Evolutionary conservation across 495 filamentous ascomycete species (phyloP).

Genomic region (Penicillium turbatum): DNA sequence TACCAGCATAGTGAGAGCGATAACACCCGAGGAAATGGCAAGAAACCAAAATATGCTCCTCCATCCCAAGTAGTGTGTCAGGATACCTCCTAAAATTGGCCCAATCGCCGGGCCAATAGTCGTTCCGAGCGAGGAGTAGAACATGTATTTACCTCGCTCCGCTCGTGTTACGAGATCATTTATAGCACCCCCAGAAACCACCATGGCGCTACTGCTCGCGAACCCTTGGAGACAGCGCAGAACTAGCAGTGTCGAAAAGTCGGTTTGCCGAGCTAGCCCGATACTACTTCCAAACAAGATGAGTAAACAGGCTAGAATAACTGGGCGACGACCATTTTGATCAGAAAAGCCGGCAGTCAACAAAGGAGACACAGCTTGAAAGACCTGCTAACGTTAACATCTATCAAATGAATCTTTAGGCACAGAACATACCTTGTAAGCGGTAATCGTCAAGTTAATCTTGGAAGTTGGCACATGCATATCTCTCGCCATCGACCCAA

Average conservation of each 20-base stretch:
- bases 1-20: conserved; percentile 5
- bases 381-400: conserved; percentile 29
- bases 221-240: conserved; percentile 5
- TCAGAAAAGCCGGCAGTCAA: conserved; percentile 41
- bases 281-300: not conserved
- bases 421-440: conserved; percentile 23
- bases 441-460: conserved; percentile 38
- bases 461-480: conserved; percentile 22
- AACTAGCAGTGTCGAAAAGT: not conserved
- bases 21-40: conserved; percentile 54
- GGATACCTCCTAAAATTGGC: conserved; percentile 56
- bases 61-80: conserved; percentile 61
- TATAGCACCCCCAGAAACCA: conserved; percentile 28
- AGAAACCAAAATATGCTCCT: conserved; percentile 66
- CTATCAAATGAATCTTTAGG: too few species aligned
- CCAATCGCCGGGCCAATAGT: conserved; percentile 44
- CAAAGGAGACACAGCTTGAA: conserved; percentile 38
- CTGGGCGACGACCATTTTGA: conserved; percentile 33
- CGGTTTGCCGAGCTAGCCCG: not conserved
- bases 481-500: conserved; percentile 22
- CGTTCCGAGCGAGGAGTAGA: conserved; percentile 11
- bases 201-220: conserved; percentile 4
- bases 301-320: conserved; percentile 23
- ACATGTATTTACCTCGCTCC: conserved; percentile 38
- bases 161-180: conserved; percentile 29